Base-by-base conservation (phyloP, 2,329 filamentous ascomycete genomes). In the Neonectria ditissima region DNA sequence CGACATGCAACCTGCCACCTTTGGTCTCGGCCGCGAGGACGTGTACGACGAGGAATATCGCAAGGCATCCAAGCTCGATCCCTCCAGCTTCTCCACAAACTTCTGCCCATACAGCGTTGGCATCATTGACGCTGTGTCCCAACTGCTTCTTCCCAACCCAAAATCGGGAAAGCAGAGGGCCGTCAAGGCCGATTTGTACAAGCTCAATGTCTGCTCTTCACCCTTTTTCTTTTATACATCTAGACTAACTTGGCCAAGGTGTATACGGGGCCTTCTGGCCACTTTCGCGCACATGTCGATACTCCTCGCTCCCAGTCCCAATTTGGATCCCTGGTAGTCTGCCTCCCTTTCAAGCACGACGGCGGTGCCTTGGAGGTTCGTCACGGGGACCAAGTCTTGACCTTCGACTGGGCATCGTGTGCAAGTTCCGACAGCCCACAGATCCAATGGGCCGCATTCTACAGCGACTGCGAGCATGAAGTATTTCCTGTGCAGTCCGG, bases 281-380 rank as follows among this genome's bases (percentile, higher is more conserved):
- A 79, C 18, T 86, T 87, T 72, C 80, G 80, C 32, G 69, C 81
- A 2, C 84, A 87, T 62, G 81, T 87, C 16, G 84, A 88, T 63
- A 87, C 84, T 0, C 84, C 85, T 0, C 80, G 83, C 0, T 81
- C 80, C 1, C 62, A 73, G 1, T 69, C 66, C 1, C 84, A 87
- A 45, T 83, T 88, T 50, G 84, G 83, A 0, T 85, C 82, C 0
- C 77, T 88, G 0, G 84, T 88, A 0, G 79, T 87, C 9, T 86
- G 82, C 41, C 76, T 88, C 0, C 78, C 78, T 0, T 11, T 60
- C 4, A 26, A 51, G 2, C 76, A 78, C 62, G 52, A 78, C 55
- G 82, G 83, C 7, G 83, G 83, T 0, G 65, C 77, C 22, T 77
- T 85, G 3, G 65, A 77, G n/a, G 80, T 85, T 5, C 76, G 80